Conservation (phyloP, 1,139 yeast genomes). For the Nakaseomyces sp. region DNA sequence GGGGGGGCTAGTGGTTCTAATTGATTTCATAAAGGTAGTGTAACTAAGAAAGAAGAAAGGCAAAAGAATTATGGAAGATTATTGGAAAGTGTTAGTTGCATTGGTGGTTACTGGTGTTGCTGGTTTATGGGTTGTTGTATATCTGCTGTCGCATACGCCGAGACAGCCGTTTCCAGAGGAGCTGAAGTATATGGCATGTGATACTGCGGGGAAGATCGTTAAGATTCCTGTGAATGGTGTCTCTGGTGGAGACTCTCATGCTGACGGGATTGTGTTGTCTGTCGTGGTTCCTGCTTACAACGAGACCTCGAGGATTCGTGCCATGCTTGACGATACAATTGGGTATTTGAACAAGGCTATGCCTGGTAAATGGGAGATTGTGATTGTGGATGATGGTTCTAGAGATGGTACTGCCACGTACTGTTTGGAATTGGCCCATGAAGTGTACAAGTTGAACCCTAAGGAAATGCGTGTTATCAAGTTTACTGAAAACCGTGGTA, state of each 20-base stretch:
- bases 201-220: conserved; percentile 20
- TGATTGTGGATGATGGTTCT: conserved; percentile 90
- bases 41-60: not conserved
- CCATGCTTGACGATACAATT: conserved; percentile 73
- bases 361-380: conserved; percentile 51
- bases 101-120: not conserved
- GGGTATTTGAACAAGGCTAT: conserved; percentile 39
- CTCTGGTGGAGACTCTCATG: conserved; percentile 15
- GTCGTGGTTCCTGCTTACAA: conserved; percentile 89
- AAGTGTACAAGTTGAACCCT: conserved; percentile 41
- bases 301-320: conserved; percentile 63
- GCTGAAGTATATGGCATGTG: conserved; percentile 39
- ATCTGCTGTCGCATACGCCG: conserved; percentile 54
- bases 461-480: conserved; percentile 61
- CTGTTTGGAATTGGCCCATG: conserved; percentile 58
- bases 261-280: conserved; percentile 44
- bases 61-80: not conserved
- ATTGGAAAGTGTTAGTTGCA: not conserved
- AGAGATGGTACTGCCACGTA: conserved; percentile 66
- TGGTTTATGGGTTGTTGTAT: conserved; percentile 36
- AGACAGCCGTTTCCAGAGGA: conserved; percentile 47
- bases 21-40: too few species aligned
- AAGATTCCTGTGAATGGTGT: conserved; percentile 19
- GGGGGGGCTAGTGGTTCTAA: too few species aligned
- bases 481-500: conserved; percentile 73